A percentile compares a stretch with the other conserved stretches of the same genome.
These are phyloP conservation scores for Amphibolis antarctica DNA, from an alignment of 106 monocot species.

Conservation along the genomic window DNA sequence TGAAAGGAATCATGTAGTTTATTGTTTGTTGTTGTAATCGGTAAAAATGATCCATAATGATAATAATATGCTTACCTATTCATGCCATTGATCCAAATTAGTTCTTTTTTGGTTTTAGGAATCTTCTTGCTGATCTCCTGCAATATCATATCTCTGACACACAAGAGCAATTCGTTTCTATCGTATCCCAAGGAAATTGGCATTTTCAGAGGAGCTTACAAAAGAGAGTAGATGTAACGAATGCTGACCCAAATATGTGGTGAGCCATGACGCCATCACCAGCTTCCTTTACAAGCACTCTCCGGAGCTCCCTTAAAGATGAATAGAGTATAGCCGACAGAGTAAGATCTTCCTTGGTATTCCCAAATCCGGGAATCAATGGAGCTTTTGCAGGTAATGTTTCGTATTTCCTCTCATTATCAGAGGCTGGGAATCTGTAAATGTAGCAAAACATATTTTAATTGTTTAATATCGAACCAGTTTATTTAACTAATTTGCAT, in stretches of 20 bases:
- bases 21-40: too few relatives aligned
- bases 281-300: conserved; percentile 50
- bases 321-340: conserved; percentile 45
- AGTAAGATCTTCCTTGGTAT: conserved; percentile 10
- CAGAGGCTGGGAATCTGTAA: conserved; percentile 58
- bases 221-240: background rate
- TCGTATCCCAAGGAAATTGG: background rate
- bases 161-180: background rate
- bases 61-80: conserved; percentile 42
- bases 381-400: conserved; percentile 45
- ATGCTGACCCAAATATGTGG: conserved; percentile 62
- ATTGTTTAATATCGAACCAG: too few relatives aligned
- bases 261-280: conserved; percentile 57
- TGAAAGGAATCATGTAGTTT: too few relatives aligned
- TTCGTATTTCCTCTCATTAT: conserved; percentile 27
- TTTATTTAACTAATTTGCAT: too few relatives aligned
- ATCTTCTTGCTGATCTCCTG: conserved; percentile 41
- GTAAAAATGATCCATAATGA: background rate
- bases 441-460: background rate
- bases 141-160: conserved; percentile 51
- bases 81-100: conserved; percentile 75
- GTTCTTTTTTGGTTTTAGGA: conserved; percentile 77
- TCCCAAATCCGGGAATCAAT: conserved; percentile 15
- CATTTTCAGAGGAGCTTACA: background rate
- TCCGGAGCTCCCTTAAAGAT: conserved; percentile 51